phyloP scores from a whole-genome alignment of 2,329 filamentous ascomycete species.

The Simplicillium aogashimaense region DNA sequence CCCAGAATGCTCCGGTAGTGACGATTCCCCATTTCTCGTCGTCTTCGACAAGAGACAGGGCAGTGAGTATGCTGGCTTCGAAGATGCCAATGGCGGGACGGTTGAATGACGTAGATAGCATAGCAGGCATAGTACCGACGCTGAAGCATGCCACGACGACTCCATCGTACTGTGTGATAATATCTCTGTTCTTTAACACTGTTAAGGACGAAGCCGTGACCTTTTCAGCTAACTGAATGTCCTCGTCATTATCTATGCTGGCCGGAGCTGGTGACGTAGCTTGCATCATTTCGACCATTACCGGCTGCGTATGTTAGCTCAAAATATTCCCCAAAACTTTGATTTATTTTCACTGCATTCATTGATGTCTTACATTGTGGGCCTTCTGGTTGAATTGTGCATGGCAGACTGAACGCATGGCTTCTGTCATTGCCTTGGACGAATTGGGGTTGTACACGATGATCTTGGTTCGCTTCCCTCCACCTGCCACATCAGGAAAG shows the following conservation, averaged over 20 bases:
- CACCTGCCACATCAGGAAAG: no score
- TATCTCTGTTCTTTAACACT: no score
- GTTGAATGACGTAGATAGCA: slow-evolving; percentile 32
- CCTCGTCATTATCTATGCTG: slow-evolving; percentile 69
- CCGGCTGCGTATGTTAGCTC: slow-evolving; percentile 2
- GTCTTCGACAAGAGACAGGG: slow-evolving; percentile 37
- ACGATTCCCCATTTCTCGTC: slow-evolving; percentile 69
- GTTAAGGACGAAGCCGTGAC: no score
- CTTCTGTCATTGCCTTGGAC: slow-evolving; percentile 60
- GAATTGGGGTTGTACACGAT: slow-evolving; percentile 76
- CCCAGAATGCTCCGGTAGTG: slow-evolving; percentile 79
- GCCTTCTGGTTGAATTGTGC: no score
- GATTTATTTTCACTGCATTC: not conserved
- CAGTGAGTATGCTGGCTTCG: slow-evolving; percentile 64
- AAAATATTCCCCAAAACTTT: not conserved
- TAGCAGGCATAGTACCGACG: slow-evolving; percentile 63
- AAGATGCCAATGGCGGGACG: slow-evolving; percentile 58
- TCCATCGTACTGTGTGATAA: slow-evolving; percentile 37
- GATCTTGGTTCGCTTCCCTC: slow-evolving; percentile 19
- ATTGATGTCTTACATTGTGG: slow-evolving; percentile 18
- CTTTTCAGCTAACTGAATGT: slow-evolving; percentile 35
- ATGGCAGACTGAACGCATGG: slow-evolving; percentile 28
- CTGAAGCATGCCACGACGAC: slow-evolving; percentile 86
- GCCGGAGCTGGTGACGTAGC: slow-evolving; percentile 51
- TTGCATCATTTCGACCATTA: no score